Conservation (phyloP, 148 eudicot genomes). For the Chenopodium suecicum region DNA sequence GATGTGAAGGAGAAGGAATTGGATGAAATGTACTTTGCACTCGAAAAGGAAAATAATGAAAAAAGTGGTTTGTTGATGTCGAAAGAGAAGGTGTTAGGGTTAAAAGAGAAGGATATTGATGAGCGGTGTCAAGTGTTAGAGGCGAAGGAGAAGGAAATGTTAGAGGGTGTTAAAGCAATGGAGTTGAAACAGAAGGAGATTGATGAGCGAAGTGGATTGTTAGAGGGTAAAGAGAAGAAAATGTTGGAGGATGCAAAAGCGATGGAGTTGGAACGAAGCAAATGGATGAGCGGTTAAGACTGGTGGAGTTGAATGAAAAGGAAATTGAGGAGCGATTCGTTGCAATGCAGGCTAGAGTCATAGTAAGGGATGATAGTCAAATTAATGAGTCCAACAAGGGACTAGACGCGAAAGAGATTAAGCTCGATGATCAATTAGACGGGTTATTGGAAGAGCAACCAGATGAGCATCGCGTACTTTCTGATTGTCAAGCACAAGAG, state of each 20-base stretch:
- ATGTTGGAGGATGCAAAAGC: background rate
- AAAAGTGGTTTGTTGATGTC: background rate
- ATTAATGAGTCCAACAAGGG: background rate
- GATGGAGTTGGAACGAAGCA: slow-evolving; percentile 4
- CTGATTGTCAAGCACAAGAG: background rate
- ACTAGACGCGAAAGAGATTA: slow-evolving; percentile 14
- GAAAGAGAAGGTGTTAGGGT: slow-evolving; percentile 7
- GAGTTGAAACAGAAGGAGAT: background rate
- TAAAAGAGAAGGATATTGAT: slow-evolving; percentile 16
- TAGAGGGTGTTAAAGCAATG: background rate
- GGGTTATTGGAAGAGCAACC: too few relatives aligned
- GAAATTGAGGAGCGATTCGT: slow-evolving; percentile 8
- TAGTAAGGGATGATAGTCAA: too few relatives aligned
- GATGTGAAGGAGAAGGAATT: slow-evolving; percentile 8
- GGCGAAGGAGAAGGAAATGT: background rate
- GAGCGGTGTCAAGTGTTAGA: background rate
- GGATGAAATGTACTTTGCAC: background rate
- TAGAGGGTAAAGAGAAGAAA: background rate
- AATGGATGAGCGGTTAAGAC: slow-evolving; percentile 9
- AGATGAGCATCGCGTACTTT: too few relatives aligned
- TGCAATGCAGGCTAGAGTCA: background rate
- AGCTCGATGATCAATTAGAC: background rate
- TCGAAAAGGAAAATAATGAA: background rate
- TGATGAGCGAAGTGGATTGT: background rate
- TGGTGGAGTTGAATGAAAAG: slow-evolving; percentile 12